phyloP scores from a whole-genome alignment of 2,329 filamentous ascomycete species.

The Epichloe sibirici region DNA sequence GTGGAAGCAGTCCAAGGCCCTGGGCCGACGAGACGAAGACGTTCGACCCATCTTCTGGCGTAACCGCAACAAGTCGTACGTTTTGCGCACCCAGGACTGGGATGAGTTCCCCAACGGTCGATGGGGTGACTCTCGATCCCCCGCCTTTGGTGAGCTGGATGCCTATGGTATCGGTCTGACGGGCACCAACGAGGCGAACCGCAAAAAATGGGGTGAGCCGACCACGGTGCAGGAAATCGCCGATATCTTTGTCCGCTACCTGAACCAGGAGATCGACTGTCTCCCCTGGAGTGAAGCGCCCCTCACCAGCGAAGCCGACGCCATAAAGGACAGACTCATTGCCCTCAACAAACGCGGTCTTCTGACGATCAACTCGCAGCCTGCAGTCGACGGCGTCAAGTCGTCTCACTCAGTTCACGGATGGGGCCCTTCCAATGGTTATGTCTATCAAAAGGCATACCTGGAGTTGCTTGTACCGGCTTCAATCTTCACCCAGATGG shows the following conservation, averaged over 20 bases:
- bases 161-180: slow-evolving; percentile 89
- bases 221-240: slow-evolving; percentile 68
- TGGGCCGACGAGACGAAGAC: slow-evolving; percentile 83
- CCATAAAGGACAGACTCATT: slow-evolving; percentile 65
- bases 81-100: slow-evolving; percentile 94
- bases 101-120: slow-evolving; percentile 98
- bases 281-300: slow-evolving; percentile 91
- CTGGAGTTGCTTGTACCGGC: slow-evolving; percentile 83
- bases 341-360: slow-evolving; percentile 76
- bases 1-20: slow-evolving; percentile 87
- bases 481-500: slow-evolving; percentile 62
- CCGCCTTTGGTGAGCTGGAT: slow-evolving; percentile 90
- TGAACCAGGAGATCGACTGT: slow-evolving; percentile 66
- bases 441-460: slow-evolving; percentile 97
- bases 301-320: slow-evolving; percentile 70
- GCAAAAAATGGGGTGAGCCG: slow-evolving; percentile 87
- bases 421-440: slow-evolving; percentile 90
- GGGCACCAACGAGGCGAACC: slow-evolving; percentile 90
- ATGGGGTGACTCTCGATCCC: slow-evolving; percentile 94
- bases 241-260: slow-evolving; percentile 72
- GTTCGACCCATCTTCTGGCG: slow-evolving; percentile 98
- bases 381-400: slow-evolving; percentile 81
- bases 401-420: slow-evolving; percentile 79
- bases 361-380: slow-evolving; percentile 94
- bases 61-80: slow-evolving; percentile 90